Evolutionary conservation across 495 filamentous ascomycete species (phyloP).

Genomic region (Xylaria intraflava): DNA sequence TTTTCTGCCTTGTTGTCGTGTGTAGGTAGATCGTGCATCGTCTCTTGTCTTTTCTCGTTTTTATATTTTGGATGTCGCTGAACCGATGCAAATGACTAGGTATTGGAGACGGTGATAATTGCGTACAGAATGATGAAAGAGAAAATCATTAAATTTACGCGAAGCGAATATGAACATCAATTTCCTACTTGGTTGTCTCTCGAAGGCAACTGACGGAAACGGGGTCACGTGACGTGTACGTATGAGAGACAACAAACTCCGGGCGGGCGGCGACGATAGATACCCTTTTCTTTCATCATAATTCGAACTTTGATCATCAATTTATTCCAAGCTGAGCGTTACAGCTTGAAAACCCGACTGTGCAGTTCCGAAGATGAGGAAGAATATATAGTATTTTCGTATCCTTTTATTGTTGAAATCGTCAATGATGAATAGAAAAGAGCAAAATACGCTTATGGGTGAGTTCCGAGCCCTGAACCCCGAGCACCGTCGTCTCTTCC

Average conservation of each 20-base stretch:
- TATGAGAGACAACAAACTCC: neutral
- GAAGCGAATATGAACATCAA: no score
- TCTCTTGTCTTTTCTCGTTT: no score
- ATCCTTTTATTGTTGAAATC: neutral
- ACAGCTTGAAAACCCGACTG: neutral
- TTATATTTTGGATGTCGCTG: no score
- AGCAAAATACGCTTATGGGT: conserved; percentile 16
- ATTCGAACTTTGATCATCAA: neutral
- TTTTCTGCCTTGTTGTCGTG: no score
- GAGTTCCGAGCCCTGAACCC: conserved; percentile 5
- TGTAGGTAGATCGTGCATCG: no score
- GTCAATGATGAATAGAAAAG: conserved; percentile 18
- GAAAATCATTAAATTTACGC: no score
- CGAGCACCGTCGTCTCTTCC: neutral
- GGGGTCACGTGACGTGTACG: neutral
- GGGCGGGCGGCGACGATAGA: neutral
- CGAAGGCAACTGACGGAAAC: neutral
- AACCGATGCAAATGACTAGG: no score
- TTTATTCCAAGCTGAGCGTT: neutral
- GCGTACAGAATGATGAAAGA: no score
- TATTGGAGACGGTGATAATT: no score
- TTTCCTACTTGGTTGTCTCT: no score
- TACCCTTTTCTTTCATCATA: neutral
- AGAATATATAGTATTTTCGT: neutral
- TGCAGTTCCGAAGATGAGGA: neutral